Base-by-base conservation (phyloP, 352 stramenopile species). In the Pythium guiyangense region DNA sequence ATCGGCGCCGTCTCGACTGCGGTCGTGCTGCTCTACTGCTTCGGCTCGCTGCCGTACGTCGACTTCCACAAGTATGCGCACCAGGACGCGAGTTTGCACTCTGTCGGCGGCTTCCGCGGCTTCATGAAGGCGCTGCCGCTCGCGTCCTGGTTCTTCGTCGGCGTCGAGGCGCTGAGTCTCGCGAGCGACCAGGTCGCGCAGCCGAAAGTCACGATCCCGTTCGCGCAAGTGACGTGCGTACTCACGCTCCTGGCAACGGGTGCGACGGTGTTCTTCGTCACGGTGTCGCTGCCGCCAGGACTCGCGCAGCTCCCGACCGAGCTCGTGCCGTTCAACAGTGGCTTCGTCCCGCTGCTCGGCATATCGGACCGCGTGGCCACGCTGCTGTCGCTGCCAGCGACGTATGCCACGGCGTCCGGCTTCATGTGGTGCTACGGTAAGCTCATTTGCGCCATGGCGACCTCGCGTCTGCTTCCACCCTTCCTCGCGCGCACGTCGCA, bases 391-490 rank as follows among this genome's bases (percentile, higher is more conserved):
- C 40, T 83, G 1, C 75, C 75, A 9, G 75, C 75, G 1, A 86
- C 73, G 6, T 86, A 79, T 56, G 70, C 73, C 2, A 85, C 71
- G 5, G 71, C 71, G 8, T 81, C 71, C 46, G 74, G 71, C 0
- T 84, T 84, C 45, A 79, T 85, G 54, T 82, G 74, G 62, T 78
- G 67, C 34, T 84, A 81, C 52, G 72, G 72, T 0, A 81, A 80
- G 45, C 60, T 86, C 4, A 77, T 86, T 11, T 49, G 65, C 1
- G 66, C 73, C 15, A 83, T 86, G 75, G 75, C 73, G 0, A 69
- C 50, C 17, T 86, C 73, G 1, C 61, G 63, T 10, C 44, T 86
- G 11, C 29, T 86, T 17, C 73, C 75, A 4, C 27, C 52, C 1
- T 64, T 68, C 4, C 63, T 86, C 10, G 42, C 49, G 6, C 63